Evolutionary conservation across 1,284 basidiomycete species (phyloP).

Genomic region (Papiliotrema laurentii): DNA sequence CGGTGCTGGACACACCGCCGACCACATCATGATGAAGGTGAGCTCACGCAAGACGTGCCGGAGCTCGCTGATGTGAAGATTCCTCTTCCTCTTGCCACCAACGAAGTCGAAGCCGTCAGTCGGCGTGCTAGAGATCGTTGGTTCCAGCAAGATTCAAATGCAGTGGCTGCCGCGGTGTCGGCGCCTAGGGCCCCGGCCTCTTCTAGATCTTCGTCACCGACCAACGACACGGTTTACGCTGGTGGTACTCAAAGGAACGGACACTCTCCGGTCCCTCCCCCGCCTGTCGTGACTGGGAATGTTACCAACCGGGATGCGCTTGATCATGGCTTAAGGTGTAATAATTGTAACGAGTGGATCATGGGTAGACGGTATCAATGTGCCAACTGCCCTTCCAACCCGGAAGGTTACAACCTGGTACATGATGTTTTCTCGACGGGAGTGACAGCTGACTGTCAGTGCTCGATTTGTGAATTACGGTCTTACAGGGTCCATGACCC

Average conservation of each 20-base stretch:
- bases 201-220: slow-evolving; percentile 38
- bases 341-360: slow-evolving; percentile 44
- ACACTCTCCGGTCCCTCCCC: slow-evolving; percentile 1
- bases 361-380: slow-evolving; percentile 47
- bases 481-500: slow-evolving; percentile 77
- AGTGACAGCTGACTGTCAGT: slow-evolving; percentile 52
- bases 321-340: slow-evolving; percentile 38
- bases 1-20: slow-evolving; percentile 38
- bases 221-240: slow-evolving; percentile 43
- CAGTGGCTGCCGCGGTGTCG: slow-evolving; percentile 22
- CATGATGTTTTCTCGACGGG: slow-evolving; percentile 5
- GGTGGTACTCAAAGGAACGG: background rate
- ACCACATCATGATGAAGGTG: slow-evolving; percentile 88
- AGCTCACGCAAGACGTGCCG: slow-evolving; percentile 5
- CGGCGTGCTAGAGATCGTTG: slow-evolving; percentile 68
- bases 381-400: slow-evolving; percentile 47
- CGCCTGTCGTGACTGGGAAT: slow-evolving; percentile 3
- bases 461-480: slow-evolving; percentile 66
- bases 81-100: slow-evolving; percentile 68
- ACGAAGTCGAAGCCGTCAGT: slow-evolving; percentile 68
- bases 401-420: slow-evolving; percentile 43
- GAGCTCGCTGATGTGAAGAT: slow-evolving; percentile 55
- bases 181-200: background rate
- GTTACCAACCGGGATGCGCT: slow-evolving; percentile 28
- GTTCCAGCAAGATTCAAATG: slow-evolving; percentile 66